Conservation (phyloP, 805 yeast species). For the Saccharomyces jurei region DNA sequence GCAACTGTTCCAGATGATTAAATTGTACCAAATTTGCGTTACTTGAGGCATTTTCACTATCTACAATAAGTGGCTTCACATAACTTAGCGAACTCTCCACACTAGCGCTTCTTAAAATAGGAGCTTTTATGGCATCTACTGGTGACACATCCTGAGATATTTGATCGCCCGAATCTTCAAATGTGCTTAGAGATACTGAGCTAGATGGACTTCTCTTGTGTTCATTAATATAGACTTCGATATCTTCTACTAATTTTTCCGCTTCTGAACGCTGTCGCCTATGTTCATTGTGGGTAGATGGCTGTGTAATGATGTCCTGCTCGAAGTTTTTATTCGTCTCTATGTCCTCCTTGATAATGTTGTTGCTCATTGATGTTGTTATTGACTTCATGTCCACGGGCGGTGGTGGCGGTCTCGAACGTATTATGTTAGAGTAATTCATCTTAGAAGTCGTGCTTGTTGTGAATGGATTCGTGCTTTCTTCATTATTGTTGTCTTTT, state of each 20-base stretch:
- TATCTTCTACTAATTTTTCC: slow-evolving; percentile 29
- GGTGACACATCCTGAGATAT: neutral
- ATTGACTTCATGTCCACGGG: slow-evolving; percentile 14
- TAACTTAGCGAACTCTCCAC: neutral
- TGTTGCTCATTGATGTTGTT: neutral
- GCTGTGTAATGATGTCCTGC: neutral
- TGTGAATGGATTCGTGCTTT: neutral
- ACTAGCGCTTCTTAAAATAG: neutral
- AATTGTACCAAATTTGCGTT: neutral
- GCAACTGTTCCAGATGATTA: slow-evolving; percentile 1
- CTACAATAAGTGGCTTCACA: neutral
- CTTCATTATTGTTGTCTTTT: neutral
- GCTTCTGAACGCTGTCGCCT: slow-evolving; percentile 28
- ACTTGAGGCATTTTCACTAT: neutral
- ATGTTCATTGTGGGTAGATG: slow-evolving; percentile 8
- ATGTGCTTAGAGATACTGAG: neutral
- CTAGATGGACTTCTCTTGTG: slow-evolving; percentile 8
- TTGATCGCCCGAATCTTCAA: neutral
- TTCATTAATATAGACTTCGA: slow-evolving; percentile 21
- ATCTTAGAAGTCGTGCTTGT: neutral
- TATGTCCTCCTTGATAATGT: neutral
- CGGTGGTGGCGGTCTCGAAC: slow-evolving; percentile 19
- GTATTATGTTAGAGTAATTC: neutral
- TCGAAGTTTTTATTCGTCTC: neutral
- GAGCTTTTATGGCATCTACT: neutral